Conservation (phyloP, 257 asterid genomes). For the Ophiorrhiza pumila region DNA sequence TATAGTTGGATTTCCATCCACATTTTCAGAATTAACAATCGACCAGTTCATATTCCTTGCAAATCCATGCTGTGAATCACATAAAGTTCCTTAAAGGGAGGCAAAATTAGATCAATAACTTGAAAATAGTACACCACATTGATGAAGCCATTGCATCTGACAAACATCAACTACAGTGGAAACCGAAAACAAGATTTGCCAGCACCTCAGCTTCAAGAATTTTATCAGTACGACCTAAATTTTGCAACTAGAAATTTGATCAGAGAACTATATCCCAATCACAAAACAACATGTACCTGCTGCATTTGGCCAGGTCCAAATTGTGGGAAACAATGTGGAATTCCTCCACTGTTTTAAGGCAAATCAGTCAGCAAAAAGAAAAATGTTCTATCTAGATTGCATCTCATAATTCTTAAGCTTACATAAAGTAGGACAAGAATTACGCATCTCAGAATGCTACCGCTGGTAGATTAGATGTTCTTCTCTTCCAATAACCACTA, state of each 20-base stretch:
- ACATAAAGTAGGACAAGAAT: neutral
- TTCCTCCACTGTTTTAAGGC: slow-evolving; percentile 70
- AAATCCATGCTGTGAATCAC: slow-evolving; percentile 84
- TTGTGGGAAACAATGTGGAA: slow-evolving; percentile 99
- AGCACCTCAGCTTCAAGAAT: neutral
- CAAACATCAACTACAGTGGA: neutral
- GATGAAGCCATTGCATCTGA: slow-evolving; percentile 5
- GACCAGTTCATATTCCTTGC: slow-evolving; percentile 91
- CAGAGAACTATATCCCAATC: neutral
- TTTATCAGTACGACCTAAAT: neutral
- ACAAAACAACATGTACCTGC: slow-evolving; percentile 50
- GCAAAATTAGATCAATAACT: slow-evolving; percentile 20
- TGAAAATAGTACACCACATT: slow-evolving; percentile 7
- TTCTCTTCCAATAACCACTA: neutral
- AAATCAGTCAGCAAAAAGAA: slow-evolving; percentile 21
- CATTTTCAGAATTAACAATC: slow-evolving; percentile 58
- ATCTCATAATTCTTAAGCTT: slow-evolving; percentile 1
- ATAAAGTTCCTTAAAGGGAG: slow-evolving; percentile 21
- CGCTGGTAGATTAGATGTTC: neutral
- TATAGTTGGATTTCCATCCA: slow-evolving; percentile 64
- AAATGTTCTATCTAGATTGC: neutral
- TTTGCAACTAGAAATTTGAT: neutral
- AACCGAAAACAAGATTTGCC: neutral
- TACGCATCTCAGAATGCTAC: neutral
- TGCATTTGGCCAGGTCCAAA: slow-evolving; percentile 95